A percentile compares a stretch with the other conserved stretches of the same genome.
These are phyloP conservation scores for Skeletonema grethae DNA, from an alignment of 108 stramenopile genomes.

Conservation along the genomic window DNA sequence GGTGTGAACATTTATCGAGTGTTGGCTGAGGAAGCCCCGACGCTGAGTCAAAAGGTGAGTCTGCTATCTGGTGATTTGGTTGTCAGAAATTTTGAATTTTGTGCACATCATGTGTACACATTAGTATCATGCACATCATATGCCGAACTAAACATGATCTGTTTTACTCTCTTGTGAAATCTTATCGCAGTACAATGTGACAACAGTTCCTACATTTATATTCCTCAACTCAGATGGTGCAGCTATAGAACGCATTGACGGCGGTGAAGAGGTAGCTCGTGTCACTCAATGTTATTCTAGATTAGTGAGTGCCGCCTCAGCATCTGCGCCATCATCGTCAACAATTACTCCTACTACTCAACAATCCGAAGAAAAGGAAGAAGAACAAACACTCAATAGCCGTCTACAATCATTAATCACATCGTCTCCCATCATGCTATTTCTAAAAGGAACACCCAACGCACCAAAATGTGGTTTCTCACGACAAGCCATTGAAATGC, in stretches of 20 bases:
- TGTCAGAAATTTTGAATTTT: not conserved
- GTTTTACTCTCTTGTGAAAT: constrained; percentile 2
- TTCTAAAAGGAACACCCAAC: constrained; percentile 92
- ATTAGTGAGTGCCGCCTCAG: constrained; percentile 26
- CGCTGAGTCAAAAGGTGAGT: constrained; percentile 41
- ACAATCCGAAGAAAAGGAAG: constrained; percentile 5
- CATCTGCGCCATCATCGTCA: constrained; percentile 19
- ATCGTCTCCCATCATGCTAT: constrained; percentile 85
- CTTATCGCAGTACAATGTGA: constrained; percentile 56
- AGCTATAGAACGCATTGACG: constrained; percentile 83
- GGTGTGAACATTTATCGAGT: constrained; percentile 53
- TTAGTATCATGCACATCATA: not conserved
- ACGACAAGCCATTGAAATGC: constrained; percentile 81
- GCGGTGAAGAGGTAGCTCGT: constrained; percentile 77
- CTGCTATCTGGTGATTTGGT: not conserved
- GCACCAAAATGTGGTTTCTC: constrained; percentile 95
- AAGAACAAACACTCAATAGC: constrained; percentile 40
- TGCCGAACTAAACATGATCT: not conserved
- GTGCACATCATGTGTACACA: not conserved
- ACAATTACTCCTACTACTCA: not conserved
- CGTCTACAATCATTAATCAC: constrained; percentile 65
- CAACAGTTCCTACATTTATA: constrained; percentile 89
- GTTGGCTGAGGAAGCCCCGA: constrained; percentile 78
- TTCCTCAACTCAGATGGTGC: constrained; percentile 58
- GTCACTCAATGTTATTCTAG: constrained; percentile 57